Percentiles rank a stretch among this genome's conserved stretches.
Evolutionary conservation across 148 eudicot genomes (phyloP).

Genomic region (Talinum fruticosum): DNA sequence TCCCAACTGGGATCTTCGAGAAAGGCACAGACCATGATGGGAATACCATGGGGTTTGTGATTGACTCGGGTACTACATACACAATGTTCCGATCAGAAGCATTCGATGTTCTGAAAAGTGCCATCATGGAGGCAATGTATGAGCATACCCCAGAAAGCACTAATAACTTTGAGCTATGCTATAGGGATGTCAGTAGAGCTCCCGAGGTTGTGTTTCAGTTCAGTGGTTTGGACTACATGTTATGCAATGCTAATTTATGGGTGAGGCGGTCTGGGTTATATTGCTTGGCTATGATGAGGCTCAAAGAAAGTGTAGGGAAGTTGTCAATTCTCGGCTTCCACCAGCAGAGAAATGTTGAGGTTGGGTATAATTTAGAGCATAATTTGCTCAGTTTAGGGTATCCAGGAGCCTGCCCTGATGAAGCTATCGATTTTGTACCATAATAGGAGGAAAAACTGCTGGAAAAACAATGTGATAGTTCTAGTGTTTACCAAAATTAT

Average conservation of each 20-base stretch:
- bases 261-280: conserved; percentile 18
- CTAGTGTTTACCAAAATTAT: no score
- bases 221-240: conserved; percentile 25
- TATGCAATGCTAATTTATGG: conserved; percentile 33
- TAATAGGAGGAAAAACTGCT: background rate
- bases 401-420: conserved; percentile 32
- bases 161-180: conserved; percentile 21
- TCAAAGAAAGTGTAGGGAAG: conserved; percentile 17
- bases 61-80: conserved; percentile 30
- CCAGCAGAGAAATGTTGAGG: conserved; percentile 33
- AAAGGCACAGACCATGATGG: conserved; percentile 12
- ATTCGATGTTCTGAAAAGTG: conserved; percentile 22
- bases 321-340: conserved; percentile 27
- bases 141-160: conserved; percentile 22
- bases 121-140: conserved; percentile 22
- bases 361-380: conserved; percentile 25
- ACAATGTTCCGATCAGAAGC: conserved; percentile 27
- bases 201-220: conserved; percentile 32
- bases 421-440: conserved; percentile 26
- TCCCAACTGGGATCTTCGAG: conserved; percentile 25
- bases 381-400: conserved; percentile 27
- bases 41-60: conserved; percentile 15
- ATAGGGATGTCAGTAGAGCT: conserved; percentile 26
- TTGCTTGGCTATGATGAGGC: conserved; percentile 28
- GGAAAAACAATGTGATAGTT: no score